Base-by-base conservation (phyloP, 768 basidiomycete genomes). In the Boletus subparvulus region DNA sequence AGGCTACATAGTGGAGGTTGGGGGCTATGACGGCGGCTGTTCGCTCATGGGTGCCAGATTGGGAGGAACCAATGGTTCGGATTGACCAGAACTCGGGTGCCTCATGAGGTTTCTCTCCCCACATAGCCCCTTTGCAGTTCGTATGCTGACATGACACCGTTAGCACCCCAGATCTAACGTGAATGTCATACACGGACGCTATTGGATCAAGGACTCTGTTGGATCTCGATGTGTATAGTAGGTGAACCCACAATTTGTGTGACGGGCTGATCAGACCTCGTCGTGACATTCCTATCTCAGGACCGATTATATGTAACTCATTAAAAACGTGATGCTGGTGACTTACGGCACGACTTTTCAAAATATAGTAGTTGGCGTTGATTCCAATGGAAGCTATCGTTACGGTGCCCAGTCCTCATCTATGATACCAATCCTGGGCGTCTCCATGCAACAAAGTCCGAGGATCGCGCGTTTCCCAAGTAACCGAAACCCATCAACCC, bases 311-410 rank as follows among this genome's bases (percentile, higher is more conserved):
- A 28, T 28, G 28, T 28, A 48, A n/a, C 40, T 28, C 26, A 28
- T 28, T 28, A 17, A 49, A 50, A 37, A 50, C 4, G 4, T 33
- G 47, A 5, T 36, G 28, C 7, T 50, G 10, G 37, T 53, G 21
- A 28, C 26, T 47, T 63, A 61, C 51, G 59, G 16, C 30, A 65
- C 4, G 21, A 11, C 50, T 41, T 14, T 28, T 30, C 11, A 9
- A 52, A 59, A 43, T 14, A 26, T 21, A 13, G 19, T 37, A 41
- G 33, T 32, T 35, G 55, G 47, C 49, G 10, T 32, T 65, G 63
- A 66, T 56, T 37, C 12, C 37, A 45, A 59, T 44, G 60, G 54
- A 66, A 48, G 41, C 6, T 42, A 12, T 47, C 16, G 24, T 55
- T 19, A 32, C 12, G 44, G 47, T 52, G 52, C 43, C 41, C 13